Conservation (phyloP, 2,329 filamentous ascomycete genomes). For the Neonectria sp. region DNA sequence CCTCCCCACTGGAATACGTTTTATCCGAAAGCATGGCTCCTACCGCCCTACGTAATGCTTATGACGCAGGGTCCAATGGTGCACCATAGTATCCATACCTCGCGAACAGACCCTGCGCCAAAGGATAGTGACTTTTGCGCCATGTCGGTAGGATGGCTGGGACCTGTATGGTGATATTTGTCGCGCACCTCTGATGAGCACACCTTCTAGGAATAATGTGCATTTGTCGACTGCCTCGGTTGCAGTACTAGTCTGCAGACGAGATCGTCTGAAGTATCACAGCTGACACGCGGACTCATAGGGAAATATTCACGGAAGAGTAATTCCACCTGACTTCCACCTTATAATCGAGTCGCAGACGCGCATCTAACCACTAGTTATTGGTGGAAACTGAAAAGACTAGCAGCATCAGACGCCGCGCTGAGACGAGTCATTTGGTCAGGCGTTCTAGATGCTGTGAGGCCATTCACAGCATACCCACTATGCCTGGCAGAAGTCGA, state of each 20-base stretch:
- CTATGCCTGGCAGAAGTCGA: constrained; percentile 21
- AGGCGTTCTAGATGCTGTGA: not conserved
- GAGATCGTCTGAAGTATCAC: not conserved
- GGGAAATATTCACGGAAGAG: not conserved
- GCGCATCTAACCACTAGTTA: not conserved
- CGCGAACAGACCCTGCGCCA: not conserved
- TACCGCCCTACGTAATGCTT: not conserved
- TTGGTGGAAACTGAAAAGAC: not conserved
- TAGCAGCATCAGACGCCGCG: not conserved
- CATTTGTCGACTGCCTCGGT: not conserved
- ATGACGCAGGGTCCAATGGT: not conserved
- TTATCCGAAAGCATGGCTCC: not conserved
- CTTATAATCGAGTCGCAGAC: not conserved
- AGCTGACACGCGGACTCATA: not conserved
- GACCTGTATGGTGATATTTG: not conserved
- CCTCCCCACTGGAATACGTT: not conserved
- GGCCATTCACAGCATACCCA: constrained; percentile 13
- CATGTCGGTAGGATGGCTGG: not conserved
- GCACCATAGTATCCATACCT: not conserved
- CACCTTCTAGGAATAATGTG: not conserved
- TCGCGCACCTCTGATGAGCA: not conserved
- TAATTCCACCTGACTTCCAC: not conserved
- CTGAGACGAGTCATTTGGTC: constrained; percentile 8
- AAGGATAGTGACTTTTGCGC: not conserved
- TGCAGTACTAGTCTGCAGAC: not conserved